A percentile compares a stretch with the other conserved stretches of the same genome.
Conservation (phyloP, 1,284 basidiomycete genomes). For the Athelia psychrophila region DNA sequence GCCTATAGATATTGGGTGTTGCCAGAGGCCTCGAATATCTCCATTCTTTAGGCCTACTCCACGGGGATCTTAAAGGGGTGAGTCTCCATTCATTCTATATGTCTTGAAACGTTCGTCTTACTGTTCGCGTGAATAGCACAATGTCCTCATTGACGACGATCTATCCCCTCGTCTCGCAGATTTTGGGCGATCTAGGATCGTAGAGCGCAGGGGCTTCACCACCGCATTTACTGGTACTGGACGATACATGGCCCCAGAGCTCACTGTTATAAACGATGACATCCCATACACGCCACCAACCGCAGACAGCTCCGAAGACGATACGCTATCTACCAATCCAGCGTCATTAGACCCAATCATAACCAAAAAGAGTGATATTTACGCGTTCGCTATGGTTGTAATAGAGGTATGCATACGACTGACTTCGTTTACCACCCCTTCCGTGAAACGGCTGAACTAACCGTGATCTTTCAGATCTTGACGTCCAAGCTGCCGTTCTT, state of each 20-base stretch:
- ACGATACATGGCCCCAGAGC: constrained; percentile 21
- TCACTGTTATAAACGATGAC: constrained; percentile 10
- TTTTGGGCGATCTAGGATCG: constrained; percentile 22
- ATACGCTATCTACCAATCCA: not conserved
- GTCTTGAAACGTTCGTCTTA: not conserved
- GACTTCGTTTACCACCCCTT: not conserved
- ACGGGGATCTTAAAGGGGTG: constrained; percentile 23
- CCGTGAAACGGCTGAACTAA: not conserved
- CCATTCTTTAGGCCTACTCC: constrained; percentile 17
- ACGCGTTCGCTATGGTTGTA: not conserved
- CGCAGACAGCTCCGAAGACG: not conserved
- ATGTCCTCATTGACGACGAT: constrained; percentile 18
- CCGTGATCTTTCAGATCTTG: not conserved
- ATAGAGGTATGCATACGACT: not conserved
- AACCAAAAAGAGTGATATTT: not conserved
- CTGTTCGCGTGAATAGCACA: constrained; percentile 14
- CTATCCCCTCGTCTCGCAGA: constrained; percentile 18
- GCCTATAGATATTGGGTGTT: constrained; percentile 14
- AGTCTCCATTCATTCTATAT: not conserved
- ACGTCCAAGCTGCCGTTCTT: not conserved
- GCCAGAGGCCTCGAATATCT: constrained; percentile 19
- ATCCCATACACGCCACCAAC: not conserved
- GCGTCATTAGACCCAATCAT: not conserved
- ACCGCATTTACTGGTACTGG: constrained; percentile 13
- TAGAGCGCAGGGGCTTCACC: constrained; percentile 17